These are phyloP conservation scores for Fusarium sp. DNA, from an alignment of 2,329 filamentous ascomycete genomes.

Conservation along the genomic window DNA sequence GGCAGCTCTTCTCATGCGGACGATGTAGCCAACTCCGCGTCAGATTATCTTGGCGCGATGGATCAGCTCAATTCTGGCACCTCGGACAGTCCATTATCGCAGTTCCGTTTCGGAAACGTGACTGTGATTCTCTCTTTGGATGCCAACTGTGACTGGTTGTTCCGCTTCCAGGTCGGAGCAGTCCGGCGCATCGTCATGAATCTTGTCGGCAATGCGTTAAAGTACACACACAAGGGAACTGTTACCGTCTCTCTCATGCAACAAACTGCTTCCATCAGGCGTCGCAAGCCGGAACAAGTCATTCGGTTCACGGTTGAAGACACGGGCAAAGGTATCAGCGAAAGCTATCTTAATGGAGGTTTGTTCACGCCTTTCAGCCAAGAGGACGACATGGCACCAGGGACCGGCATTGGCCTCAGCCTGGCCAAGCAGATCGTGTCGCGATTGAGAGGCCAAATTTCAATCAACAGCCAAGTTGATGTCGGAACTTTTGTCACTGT, in stretches of 20 bases:
- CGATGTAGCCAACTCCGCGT: background rate
- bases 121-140: background rate
- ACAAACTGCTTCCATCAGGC: background rate
- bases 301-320: background rate
- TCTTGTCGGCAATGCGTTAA: slow-evolving; percentile 72
- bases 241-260: background rate
- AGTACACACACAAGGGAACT: slow-evolving; percentile 56
- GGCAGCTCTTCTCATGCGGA: background rate
- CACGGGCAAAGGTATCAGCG: background rate
- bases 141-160: slow-evolving; percentile 58
- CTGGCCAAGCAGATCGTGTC: background rate
- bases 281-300: background rate
- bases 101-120: background rate
- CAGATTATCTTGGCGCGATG: slow-evolving; percentile 1
- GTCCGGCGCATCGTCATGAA: slow-evolving; percentile 70
- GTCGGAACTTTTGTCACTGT: background rate
- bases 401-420: slow-evolving; percentile 2
- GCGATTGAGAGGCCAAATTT: background rate
- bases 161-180: slow-evolving; percentile 66
- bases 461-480: background rate
- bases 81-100: too few relatives aligned
- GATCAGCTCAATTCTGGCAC: background rate
- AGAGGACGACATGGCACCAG: background rate
- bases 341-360: background rate
- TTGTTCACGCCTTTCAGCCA: slow-evolving; percentile 5